These are phyloP conservation scores for Kandelia obovata DNA, from an alignment of 345 rosid species.

Conservation along the genomic window DNA sequence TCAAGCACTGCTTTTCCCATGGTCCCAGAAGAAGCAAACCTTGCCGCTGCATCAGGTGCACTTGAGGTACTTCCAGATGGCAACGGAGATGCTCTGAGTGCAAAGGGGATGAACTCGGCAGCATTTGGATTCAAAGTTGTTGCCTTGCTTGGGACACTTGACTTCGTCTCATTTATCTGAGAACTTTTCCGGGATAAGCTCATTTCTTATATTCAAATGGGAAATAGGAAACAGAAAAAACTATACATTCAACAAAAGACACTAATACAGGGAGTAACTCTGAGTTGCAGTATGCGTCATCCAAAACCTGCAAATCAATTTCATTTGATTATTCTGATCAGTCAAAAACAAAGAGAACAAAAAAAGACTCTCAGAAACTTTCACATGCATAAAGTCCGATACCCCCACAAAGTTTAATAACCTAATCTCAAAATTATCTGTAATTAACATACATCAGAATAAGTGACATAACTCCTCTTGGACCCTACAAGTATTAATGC, in stretches of 20 bases:
- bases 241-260: slow-evolving; percentile 28
- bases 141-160: slow-evolving; percentile 47
- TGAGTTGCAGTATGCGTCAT: slow-evolving; percentile 25
- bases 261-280: slow-evolving; percentile 7
- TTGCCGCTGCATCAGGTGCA: slow-evolving; percentile 40
- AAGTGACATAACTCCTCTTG: not conserved
- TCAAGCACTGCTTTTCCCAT: slow-evolving; percentile 65
- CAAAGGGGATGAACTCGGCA: slow-evolving; percentile 84
- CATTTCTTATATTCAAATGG: slow-evolving; percentile 52
- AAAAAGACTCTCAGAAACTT: not conserved
- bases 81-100: slow-evolving; percentile 57
- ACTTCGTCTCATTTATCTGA: slow-evolving; percentile 56
- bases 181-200: slow-evolving; percentile 76
- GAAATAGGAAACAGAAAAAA: slow-evolving; percentile 23
- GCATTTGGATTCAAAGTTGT: slow-evolving; percentile 92
- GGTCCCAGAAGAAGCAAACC: slow-evolving; percentile 46
- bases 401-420: slow-evolving; percentile 11
- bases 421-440: slow-evolving; percentile 14
- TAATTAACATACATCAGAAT: slow-evolving; percentile 2
- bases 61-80: slow-evolving; percentile 42
- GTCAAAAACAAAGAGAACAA: slow-evolving; percentile 4
- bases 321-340: slow-evolving; percentile 6
- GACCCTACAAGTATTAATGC: not conserved
- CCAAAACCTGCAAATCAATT: slow-evolving; percentile 63
- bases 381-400: slow-evolving; percentile 16